A percentile compares a stretch with the other conserved stretches of the same genome.
Evolutionary conservation across 495 filamentous ascomycete genomes (phyloP).

Genomic region (Hypoxylon subgilvum): DNA sequence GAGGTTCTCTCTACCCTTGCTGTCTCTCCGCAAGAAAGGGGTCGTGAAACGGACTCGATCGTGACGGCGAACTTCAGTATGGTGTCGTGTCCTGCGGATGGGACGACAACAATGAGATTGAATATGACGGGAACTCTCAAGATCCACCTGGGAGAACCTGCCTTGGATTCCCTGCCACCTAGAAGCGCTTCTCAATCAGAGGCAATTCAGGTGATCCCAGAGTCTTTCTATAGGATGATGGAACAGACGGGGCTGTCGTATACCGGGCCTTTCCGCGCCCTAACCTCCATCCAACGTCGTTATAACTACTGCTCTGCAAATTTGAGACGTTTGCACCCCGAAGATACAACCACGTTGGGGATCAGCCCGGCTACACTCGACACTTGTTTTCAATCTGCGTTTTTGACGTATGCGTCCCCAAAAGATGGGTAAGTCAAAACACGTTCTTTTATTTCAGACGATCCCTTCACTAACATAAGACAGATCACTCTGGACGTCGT

Average conservation of each 20-base stretch:
- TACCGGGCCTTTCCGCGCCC: slow-evolving; percentile 49
- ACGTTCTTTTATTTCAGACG: background rate
- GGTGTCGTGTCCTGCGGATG: slow-evolving; percentile 44
- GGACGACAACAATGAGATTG: slow-evolving; percentile 45
- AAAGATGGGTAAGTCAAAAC: slow-evolving; percentile 46
- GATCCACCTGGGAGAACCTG: slow-evolving; percentile 43
- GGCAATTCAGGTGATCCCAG: slow-evolving; percentile 42
- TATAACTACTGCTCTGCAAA: slow-evolving; percentile 53
- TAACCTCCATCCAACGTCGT: slow-evolving; percentile 48
- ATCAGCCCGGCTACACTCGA: slow-evolving; percentile 59
- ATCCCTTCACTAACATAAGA: slow-evolving; percentile 4
- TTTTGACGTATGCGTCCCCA: slow-evolving; percentile 53
- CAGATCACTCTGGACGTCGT: slow-evolving; percentile 53
- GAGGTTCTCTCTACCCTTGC: slow-evolving; percentile 55
- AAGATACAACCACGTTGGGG: slow-evolving; percentile 42
- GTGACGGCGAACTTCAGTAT: slow-evolving; percentile 50
- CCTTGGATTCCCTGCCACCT: slow-evolving; percentile 30
- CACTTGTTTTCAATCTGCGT: slow-evolving; percentile 53
- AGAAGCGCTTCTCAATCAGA: slow-evolving; percentile 38
- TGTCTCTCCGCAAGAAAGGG: slow-evolving; percentile 10
- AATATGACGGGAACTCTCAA: slow-evolving; percentile 45
- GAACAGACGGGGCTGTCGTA: slow-evolving; percentile 49
- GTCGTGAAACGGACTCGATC: background rate
- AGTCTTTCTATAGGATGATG: slow-evolving; percentile 56
- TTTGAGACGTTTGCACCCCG: slow-evolving; percentile 40